Evolutionary conservation across 2,329 filamentous ascomycete genomes (phyloP).

Genomic region (Grosmannia penicillata): DNA sequence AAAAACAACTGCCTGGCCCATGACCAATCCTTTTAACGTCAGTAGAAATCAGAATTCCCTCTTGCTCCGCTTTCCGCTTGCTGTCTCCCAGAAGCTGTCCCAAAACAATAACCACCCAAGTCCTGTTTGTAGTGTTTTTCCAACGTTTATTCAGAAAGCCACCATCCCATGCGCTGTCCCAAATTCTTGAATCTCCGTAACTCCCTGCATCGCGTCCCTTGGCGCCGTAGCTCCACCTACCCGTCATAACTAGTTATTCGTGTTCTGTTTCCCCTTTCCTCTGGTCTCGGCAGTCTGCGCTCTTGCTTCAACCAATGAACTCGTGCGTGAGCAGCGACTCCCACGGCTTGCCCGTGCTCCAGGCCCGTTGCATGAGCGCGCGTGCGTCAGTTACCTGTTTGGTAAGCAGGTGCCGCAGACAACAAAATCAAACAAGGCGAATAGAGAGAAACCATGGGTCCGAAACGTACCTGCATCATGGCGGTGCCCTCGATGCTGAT

Average conservation of each 20-base stretch:
- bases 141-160: no score
- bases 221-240: background rate
- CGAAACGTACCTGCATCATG: slow-evolving; percentile 51
- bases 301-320: slow-evolving; percentile 43
- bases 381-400: slow-evolving; percentile 3
- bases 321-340: slow-evolving; percentile 51
- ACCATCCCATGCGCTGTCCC: no score
- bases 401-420: background rate
- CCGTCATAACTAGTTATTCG: no score
- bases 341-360: slow-evolving; percentile 54
- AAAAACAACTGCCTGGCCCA: no score
- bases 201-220: background rate
- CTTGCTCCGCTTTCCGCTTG: no score
- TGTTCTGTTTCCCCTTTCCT: background rate
- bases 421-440: background rate
- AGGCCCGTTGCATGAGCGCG: slow-evolving; percentile 51
- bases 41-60: no score
- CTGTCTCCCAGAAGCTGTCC: no score
- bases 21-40: no score
- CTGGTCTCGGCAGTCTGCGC: no score
- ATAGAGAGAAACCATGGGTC: background rate
- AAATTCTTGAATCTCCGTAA: background rate
- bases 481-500: slow-evolving; percentile 55
- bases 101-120: no score
- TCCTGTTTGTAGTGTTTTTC: no score